Evolutionary conservation across 2,329 filamentous ascomycete species (phyloP).

Genomic region (Fusarium lyarnte): DNA sequence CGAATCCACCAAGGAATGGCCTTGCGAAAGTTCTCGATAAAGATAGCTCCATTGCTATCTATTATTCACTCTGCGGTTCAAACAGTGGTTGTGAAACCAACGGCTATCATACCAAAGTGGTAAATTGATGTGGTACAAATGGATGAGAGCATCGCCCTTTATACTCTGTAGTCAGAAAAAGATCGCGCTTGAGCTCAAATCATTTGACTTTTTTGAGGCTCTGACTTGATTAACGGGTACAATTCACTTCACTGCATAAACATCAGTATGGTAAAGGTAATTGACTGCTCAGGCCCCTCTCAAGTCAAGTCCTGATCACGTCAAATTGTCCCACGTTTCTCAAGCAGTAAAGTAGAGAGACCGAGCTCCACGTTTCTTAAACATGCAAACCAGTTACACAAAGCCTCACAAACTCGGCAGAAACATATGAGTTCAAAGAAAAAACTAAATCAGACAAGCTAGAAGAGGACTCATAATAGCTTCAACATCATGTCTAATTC

Average conservation of each 20-base stretch:
- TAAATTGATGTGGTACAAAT: neutral
- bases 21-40: neutral
- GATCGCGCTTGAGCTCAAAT: neutral
- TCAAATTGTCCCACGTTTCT: neutral
- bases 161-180: neutral
- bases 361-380: neutral
- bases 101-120: neutral
- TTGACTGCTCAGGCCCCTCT: neutral
- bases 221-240: too few species aligned
- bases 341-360: neutral
- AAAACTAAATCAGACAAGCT: neutral
- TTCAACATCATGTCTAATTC: neutral
- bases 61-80: neutral
- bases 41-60: neutral
- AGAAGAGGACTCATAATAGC: constrained; percentile 5
- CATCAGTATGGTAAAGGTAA: neutral
- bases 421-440: neutral
- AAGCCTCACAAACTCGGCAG: neutral
- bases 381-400: neutral
- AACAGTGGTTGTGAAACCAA: neutral
- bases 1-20: neutral
- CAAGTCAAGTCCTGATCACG: neutral
- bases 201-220: neutral
- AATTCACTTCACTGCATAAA: too few species aligned
- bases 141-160: neutral